Percentiles rank a stretch among this genome's conserved stretches.
Evolutionary conservation across 345 rosid genomes (phyloP).

Genomic region (Streptanthus diversifolius): DNA sequence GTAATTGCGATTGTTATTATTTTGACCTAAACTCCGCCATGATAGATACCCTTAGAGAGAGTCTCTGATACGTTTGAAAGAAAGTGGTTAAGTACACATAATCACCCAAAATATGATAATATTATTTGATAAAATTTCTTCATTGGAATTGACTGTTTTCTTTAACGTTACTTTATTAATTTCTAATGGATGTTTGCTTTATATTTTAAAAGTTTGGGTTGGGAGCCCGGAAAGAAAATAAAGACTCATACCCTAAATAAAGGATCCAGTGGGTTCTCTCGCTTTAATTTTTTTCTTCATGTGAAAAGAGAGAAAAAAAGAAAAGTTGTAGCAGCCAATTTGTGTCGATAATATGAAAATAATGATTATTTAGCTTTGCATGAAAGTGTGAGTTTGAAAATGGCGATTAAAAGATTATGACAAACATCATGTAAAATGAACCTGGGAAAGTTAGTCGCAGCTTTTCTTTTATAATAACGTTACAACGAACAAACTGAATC

Average conservation of each 20-base stretch:
- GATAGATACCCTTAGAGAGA: constrained; percentile 12
- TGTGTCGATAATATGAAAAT: not conserved
- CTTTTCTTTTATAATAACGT: not conserved
- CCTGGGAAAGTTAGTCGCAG: not conserved
- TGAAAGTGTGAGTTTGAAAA: not conserved
- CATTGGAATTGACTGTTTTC: constrained; percentile 7
- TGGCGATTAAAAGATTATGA: not conserved
- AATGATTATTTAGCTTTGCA: not conserved
- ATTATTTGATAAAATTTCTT: not conserved
- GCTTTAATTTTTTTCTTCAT: not conserved
- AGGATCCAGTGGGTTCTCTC: constrained; percentile 6
- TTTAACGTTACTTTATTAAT: not conserved
- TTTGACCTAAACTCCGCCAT: constrained; percentile 31
- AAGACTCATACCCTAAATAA: constrained; percentile 16
- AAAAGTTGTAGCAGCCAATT: not conserved
- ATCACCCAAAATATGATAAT: constrained; percentile 8
- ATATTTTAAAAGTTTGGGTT: not conserved
- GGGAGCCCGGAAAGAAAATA: constrained; percentile 1
- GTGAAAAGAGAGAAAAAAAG: not conserved
- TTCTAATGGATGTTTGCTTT: not conserved
- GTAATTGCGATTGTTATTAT: constrained; percentile 18
- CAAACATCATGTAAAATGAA: not conserved
- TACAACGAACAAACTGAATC: not conserved
- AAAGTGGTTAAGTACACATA: constrained; percentile 33
- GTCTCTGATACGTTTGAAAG: constrained; percentile 26